Percentiles rank a stretch among this genome's conserved stretches.
These are phyloP conservation scores for Fusarium secorum DNA, from an alignment of 2,329 filamentous ascomycete species.

Conservation along the genomic window DNA sequence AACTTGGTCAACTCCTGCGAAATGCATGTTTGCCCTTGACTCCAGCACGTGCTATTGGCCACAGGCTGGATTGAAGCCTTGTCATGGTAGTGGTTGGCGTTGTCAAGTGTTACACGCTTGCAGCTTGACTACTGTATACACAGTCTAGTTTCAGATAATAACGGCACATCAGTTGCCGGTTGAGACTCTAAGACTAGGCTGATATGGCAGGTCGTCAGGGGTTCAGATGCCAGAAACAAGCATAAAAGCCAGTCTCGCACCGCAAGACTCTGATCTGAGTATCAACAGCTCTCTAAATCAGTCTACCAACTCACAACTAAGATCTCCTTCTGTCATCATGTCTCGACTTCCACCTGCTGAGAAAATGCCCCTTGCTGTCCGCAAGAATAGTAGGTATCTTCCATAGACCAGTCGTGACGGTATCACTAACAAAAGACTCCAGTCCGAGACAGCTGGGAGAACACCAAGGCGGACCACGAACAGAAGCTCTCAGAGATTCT, in stretches of 20 bases:
- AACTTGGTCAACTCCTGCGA: neutral
- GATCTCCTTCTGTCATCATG: conserved; percentile 23
- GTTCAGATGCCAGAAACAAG: neutral
- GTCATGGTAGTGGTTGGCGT: neutral
- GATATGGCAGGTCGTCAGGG: conserved; percentile 7
- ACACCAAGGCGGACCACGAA: conserved; percentile 55
- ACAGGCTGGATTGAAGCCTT: neutral
- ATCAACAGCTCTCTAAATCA: neutral
- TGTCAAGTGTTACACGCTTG: conserved; percentile 1
- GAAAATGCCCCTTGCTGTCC: conserved; percentile 59
- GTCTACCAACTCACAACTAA: neutral
- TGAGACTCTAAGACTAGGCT: neutral
- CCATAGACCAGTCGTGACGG: no score
- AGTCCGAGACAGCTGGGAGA: conserved; percentile 64
- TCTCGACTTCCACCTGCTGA: conserved; percentile 54
- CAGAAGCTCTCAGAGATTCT: conserved; percentile 54
- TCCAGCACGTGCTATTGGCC: neutral
- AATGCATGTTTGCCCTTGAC: neutral
- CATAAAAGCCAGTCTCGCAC: conserved; percentile 19
- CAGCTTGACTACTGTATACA: neutral
- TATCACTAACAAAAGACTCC: neutral
- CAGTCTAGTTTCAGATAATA: neutral
- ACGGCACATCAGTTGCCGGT: neutral
- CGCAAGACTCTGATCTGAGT: neutral
- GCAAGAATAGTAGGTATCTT: conserved; percentile 57